These are phyloP conservation scores for Dendrothele bispora DNA, from an alignment of 768 basidiomycete genomes.

Conservation along the genomic window DNA sequence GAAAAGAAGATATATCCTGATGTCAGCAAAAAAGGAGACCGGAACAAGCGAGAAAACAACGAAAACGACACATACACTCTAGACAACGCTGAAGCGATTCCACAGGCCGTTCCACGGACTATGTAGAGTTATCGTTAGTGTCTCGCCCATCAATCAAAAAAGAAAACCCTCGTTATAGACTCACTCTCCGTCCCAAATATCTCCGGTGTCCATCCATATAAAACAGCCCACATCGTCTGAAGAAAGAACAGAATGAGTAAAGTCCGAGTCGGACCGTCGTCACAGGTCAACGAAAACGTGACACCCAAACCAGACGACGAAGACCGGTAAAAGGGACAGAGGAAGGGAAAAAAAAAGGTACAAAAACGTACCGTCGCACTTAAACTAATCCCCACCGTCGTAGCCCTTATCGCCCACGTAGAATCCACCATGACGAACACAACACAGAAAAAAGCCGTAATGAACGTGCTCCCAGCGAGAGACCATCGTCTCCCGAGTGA, in stretches of 20 bases:
- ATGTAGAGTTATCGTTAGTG: constrained; percentile 3
- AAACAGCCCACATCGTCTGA: constrained; percentile 84
- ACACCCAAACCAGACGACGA: too few relatives aligned
- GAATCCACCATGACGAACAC: constrained; percentile 62
- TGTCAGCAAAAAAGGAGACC: constrained; percentile 7
- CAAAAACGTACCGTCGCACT: constrained; percentile 64
- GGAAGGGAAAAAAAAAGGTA: neutral
- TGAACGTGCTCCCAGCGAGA: constrained; percentile 71
- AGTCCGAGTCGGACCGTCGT: too few relatives aligned
- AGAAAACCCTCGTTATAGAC: constrained; percentile 7
- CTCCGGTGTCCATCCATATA: constrained; percentile 89
- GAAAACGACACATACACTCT: constrained; percentile 58
- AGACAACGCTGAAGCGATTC: constrained; percentile 83
- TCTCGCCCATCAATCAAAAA: neutral
- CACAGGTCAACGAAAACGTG: too few relatives aligned
- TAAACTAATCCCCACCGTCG: constrained; percentile 75
- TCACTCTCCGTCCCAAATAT: constrained; percentile 78
- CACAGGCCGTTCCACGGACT: constrained; percentile 88
- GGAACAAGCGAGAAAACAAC: constrained; percentile 1
- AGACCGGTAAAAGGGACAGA: neutral
- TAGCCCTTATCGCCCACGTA: constrained; percentile 59
- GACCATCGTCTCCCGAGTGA: constrained; percentile 69
- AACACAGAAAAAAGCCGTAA: constrained; percentile 74
- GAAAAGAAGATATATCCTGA: neutral
- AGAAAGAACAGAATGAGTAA: neutral